phyloP scores from a whole-genome alignment of 768 basidiomycete genomes.

The Clathrus columnatus region DNA sequence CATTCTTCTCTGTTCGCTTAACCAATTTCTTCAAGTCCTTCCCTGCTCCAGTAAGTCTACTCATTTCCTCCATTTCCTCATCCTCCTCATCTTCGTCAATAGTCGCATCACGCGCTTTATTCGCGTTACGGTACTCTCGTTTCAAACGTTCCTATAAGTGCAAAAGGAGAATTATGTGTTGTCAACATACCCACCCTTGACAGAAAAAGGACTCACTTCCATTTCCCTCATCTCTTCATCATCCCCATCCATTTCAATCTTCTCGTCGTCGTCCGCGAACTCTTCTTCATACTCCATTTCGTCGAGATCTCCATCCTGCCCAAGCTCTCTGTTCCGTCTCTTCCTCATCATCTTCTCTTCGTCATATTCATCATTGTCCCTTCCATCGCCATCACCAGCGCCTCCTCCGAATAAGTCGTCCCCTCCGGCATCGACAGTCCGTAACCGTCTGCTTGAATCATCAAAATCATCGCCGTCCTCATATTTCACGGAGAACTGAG shows the following conservation, averaged over 20 bases:
- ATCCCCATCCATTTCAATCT: conserved; percentile 54
- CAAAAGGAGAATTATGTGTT: conserved; percentile 1
- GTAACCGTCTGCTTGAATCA: conserved; percentile 43
- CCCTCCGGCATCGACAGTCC: conserved; percentile 59
- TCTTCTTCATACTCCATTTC: conserved; percentile 78
- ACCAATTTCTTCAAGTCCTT: conserved; percentile 83
- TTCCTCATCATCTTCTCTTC: conserved; percentile 31
- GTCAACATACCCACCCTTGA: not conserved
- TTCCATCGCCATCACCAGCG: conserved; percentile 45
- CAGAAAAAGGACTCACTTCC: conserved; percentile 40
- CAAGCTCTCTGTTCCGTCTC: conserved; percentile 49
- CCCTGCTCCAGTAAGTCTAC: conserved; percentile 54
- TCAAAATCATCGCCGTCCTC: conserved; percentile 57
- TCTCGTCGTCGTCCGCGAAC: conserved; percentile 83
- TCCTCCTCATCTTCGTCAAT: conserved; percentile 68
- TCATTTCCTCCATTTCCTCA: conserved; percentile 44
- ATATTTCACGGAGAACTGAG: conserved; percentile 49
- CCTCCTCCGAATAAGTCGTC: conserved; percentile 57
- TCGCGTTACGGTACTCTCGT: conserved; percentile 70
- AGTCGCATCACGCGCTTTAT: conserved; percentile 60
- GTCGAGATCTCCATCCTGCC: conserved; percentile 73
- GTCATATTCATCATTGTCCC: conserved; percentile 44
- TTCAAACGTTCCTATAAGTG: conserved; percentile 66
- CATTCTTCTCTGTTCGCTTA: conserved; percentile 74
- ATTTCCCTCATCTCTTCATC: conserved; percentile 82